phyloP scores from a whole-genome alignment of 139 green algal species.

The Chlorella ohadii region DNA sequence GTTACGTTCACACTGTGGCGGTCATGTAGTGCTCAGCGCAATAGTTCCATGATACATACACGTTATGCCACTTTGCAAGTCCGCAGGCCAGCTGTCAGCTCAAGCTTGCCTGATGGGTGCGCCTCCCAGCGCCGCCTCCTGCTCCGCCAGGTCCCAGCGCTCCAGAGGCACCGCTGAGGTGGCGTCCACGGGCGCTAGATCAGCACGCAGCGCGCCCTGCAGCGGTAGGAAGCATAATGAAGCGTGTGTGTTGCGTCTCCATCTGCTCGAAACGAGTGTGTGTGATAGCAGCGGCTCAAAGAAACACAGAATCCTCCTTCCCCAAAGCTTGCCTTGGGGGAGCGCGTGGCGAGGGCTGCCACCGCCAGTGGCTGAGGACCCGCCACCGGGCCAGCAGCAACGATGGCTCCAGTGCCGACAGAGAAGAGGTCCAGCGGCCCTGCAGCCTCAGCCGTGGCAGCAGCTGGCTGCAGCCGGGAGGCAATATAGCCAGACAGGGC shows the following conservation, averaged over 20 bases:
- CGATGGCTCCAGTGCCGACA: neutral
- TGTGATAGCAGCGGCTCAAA: neutral
- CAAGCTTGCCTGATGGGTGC: constrained; percentile 44
- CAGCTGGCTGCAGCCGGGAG: constrained; percentile 3
- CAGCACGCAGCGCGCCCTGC: constrained; percentile 17
- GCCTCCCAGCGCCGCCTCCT: constrained; percentile 30
- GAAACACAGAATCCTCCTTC: neutral
- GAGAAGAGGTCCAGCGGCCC: neutral
- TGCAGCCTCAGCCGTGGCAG: neutral
- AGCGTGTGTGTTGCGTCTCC: too few species aligned
- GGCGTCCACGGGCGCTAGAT: constrained; percentile 38
- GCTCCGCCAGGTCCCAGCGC: constrained; percentile 41
- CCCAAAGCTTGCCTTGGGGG: constrained; percentile 11
- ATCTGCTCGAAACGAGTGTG: too few species aligned
- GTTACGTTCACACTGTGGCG: too few species aligned
- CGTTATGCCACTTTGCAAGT: too few species aligned
- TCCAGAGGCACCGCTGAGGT: constrained; percentile 39
- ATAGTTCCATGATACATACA: too few species aligned
- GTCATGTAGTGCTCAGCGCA: too few species aligned
- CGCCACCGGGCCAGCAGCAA: neutral
- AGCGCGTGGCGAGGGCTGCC: constrained; percentile 22
- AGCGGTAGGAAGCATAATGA: neutral
- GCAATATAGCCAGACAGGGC: constrained; percentile 51
- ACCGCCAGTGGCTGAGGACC: neutral
- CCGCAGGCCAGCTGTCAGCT: too few species aligned